A percentile compares a stretch with the other conserved stretches of the same genome.
These are phyloP conservation scores for Saccharomycopsis olivae DNA, from an alignment of 805 yeast genomes.

Conservation along the genomic window DNA sequence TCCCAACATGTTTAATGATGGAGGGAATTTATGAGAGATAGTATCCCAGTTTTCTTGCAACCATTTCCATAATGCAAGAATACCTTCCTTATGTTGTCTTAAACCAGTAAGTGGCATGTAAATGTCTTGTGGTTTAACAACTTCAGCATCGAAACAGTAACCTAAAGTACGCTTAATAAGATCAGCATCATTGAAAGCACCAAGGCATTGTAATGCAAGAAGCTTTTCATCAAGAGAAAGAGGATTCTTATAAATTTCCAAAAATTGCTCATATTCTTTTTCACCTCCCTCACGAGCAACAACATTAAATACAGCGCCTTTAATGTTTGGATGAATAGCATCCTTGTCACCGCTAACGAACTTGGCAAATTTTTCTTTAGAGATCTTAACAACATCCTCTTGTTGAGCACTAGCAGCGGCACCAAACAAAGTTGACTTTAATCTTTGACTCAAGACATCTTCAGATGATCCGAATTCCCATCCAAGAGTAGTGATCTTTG, in stretches of 20 bases:
- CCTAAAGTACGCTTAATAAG: constrained; percentile 46
- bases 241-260: constrained; percentile 50
- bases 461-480: constrained; percentile 50
- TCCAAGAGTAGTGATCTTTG: constrained; percentile 48
- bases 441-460: constrained; percentile 50
- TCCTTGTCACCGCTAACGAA: constrained; percentile 52
- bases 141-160: constrained; percentile 46
- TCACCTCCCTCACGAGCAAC: constrained; percentile 57
- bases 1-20: constrained; percentile 72
- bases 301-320: constrained; percentile 52
- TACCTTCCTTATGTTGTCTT: constrained; percentile 52
- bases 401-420: constrained; percentile 48
- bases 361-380: constrained; percentile 38
- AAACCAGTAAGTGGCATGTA: constrained; percentile 71
- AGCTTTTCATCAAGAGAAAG: constrained; percentile 54
- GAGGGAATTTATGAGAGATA: constrained; percentile 59
- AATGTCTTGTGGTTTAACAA: constrained; percentile 58
- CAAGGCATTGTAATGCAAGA: constrained; percentile 60
- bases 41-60: constrained; percentile 61
- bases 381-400: constrained; percentile 27
- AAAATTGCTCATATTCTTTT: constrained; percentile 52
- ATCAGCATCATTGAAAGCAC: constrained; percentile 44
- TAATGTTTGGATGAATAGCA: constrained; percentile 67
- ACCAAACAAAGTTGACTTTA: constrained; percentile 53
- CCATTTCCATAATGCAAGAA: constrained; percentile 68